Base-by-base conservation (phyloP, 148 eudicot genomes). In the Heliamphora exappendiculata region DNA sequence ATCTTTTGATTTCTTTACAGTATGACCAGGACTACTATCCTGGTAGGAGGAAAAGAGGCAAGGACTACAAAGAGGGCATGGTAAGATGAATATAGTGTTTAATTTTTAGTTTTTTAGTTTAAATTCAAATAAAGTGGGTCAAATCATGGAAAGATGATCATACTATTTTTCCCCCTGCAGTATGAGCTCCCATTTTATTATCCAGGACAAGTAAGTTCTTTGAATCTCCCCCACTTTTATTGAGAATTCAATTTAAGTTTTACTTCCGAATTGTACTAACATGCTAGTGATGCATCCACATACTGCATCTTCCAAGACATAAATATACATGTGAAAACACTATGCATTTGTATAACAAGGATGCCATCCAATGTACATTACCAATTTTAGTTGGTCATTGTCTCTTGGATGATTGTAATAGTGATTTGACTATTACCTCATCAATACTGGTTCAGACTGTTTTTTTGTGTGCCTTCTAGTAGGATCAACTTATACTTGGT, bases 181-280 rank as follows among this genome's bases (percentile, higher is more conserved):
- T 96, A 91, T 82, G 99, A 96, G 78, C 91, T 96, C 72, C 99
- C 99, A 68, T 96, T 93, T 80, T 96, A 93, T 76, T 96, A 96
- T 81, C 99, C 99, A 10, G 99, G 98, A 75, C 98, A 96, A 85
- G 99, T 93, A 91, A 89, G 91, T 82, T 78, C 19, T 51, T 51
- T 47, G 66, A 16, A 26, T 60, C 66, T 70, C 53, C 16, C 14
- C 66, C 26, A 12, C 62, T 53, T 16, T 20, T 6, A 6, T 44
- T 63, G 57, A 63, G 2, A 42, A 17, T 22, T 24, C n/a, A 59
- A 17, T 57, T 57, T 73, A n/a, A 73, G 26, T 14, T 41, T 57
- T 39, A 37, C 8, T 73, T 14, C 9, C 12, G 7, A n/a, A 44
- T 57, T 49, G 24, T 34, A 7, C 42, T 29, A 31, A 28, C 19